These are phyloP conservation scores for Ceratobasidium sp. DNA, from an alignment of 1,284 basidiomycete species.

Conservation along the genomic window DNA sequence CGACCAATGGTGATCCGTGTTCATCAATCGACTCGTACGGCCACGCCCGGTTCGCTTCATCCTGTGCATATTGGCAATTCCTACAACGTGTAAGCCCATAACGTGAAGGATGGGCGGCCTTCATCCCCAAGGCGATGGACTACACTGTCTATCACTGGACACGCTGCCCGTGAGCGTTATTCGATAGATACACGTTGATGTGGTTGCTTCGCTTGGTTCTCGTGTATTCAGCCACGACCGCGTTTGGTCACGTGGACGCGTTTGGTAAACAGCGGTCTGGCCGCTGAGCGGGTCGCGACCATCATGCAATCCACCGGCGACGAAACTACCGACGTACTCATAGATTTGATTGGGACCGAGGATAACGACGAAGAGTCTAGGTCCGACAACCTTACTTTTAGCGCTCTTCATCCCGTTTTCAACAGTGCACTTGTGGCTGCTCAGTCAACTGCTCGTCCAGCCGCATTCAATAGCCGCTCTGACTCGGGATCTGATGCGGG, in stretches of 20 bases:
- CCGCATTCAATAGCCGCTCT: not conserved
- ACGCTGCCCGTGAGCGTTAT: not conserved
- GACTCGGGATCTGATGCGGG: not conserved
- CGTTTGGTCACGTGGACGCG: not conserved
- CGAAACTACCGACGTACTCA: conserved; percentile 13
- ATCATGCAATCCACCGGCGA: conserved; percentile 9
- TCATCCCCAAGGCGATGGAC: too few relatives aligned
- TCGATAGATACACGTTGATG: not conserved
- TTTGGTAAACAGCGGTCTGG: not conserved
- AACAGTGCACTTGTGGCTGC: conserved; percentile 23
- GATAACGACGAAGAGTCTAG: conserved; percentile 5
- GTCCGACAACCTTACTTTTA: conserved; percentile 2
- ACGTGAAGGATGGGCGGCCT: not conserved
- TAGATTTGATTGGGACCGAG: conserved; percentile 31
- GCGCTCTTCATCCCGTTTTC: conserved; percentile 1
- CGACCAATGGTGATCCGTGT: conserved; percentile 35
- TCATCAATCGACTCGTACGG: conserved; percentile 15
- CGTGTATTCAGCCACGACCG: not conserved
- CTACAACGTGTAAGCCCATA: conserved; percentile 15
- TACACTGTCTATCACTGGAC: too few relatives aligned
- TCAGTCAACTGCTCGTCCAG: conserved; percentile 19
- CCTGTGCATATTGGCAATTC: conserved; percentile 20
- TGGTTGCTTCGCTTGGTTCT: not conserved
- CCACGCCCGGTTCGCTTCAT: conserved; percentile 9
- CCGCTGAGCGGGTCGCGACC: not conserved